Base-by-base conservation (phyloP, 1,284 basidiomycete species). In the Anthracocystis panici-leucophaei region DNA sequence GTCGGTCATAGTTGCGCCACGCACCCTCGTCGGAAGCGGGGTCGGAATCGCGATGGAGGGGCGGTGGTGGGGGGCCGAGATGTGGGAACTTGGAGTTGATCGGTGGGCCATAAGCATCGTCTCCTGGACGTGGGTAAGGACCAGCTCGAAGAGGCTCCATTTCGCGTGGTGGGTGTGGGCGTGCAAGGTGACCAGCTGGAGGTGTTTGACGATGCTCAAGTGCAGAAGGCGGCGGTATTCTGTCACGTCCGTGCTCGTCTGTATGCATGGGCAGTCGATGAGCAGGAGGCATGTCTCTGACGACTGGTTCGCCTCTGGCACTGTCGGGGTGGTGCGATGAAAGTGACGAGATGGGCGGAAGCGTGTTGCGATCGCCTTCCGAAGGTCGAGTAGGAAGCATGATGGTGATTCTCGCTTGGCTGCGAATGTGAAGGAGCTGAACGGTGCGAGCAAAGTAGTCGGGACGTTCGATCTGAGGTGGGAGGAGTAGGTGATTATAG, bases 311-410 rank as follows among this genome's bases (percentile, higher is more conserved):
- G 44, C 20, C 23, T 27, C 50, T 61, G 27, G 25, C 45, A 25
- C 12, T 20, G 45, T 56, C 60, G 38, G 21, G 8, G 16, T 41
- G 35, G 35, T 62, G 52, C 2, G 65, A 67, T 9, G 65, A 58
- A 10, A 69, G 56, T 6, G 60, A 38, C n/a, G 68, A 61, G 45
- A 70, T 70, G 46, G 62, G 58, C 9, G 68, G 62, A 7, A 70
- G 58, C n/a, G 68, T 61, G n/a, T 61, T 60, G 49, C 62, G 68
- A 40, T 61, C 68, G 35, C 49, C 54, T 65, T 70, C 68, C 1
- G 58, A 40, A 10, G 50, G 41, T 49, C 62, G 57, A 21, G 8
- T 44, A 10, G 57, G 54, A 25, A 61, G 61, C 68, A 70, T 70
- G 44, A 27, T 53, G 56, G 29, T 40, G 27, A 31, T 16, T 14